These are phyloP conservation scores for Phytophthora idaei DNA, from an alignment of 352 stramenopile species.

Conservation along the genomic window DNA sequence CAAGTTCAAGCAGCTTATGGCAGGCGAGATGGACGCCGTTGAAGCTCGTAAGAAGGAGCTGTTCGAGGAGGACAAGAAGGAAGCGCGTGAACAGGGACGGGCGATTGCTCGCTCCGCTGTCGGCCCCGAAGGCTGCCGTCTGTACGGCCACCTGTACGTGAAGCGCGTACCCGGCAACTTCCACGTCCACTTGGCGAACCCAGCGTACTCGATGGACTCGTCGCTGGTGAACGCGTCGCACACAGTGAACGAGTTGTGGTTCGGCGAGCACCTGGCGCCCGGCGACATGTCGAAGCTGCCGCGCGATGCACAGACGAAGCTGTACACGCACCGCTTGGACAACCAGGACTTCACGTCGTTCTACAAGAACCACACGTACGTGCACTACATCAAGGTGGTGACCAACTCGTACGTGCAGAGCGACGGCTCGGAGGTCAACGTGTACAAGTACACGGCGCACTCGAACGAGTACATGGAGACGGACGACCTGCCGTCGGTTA, in stretches of 20 bases:
- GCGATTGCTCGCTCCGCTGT: constrained; percentile 62
- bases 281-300: constrained; percentile 78
- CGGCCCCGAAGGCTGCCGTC: constrained; percentile 76
- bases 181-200: constrained; percentile 98
- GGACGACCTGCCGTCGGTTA: constrained; percentile 87
- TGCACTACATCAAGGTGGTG: constrained; percentile 99
- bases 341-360: constrained; percentile 90
- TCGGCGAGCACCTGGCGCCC: constrained; percentile 84
- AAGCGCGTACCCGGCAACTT: constrained; percentile 98
- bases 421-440: constrained; percentile 55
- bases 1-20: constrained; percentile 91
- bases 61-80: constrained; percentile 93
- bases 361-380: constrained; percentile 96
- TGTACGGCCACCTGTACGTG: constrained; percentile 83
- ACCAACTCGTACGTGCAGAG: constrained; percentile 91
- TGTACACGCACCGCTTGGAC: constrained; percentile 95
- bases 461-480: constrained; percentile 90
- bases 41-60: constrained; percentile 93
- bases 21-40: constrained; percentile 70
- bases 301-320: constrained; percentile 86
- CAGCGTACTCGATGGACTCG: constrained; percentile 90
- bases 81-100: constrained; percentile 57
- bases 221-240: constrained; percentile 94
- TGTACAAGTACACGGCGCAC: constrained; percentile 93
- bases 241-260: constrained; percentile 96